Conservation (phyloP, 495 filamentous ascomycete genomes). For the Talaromyces thailandensis region DNA sequence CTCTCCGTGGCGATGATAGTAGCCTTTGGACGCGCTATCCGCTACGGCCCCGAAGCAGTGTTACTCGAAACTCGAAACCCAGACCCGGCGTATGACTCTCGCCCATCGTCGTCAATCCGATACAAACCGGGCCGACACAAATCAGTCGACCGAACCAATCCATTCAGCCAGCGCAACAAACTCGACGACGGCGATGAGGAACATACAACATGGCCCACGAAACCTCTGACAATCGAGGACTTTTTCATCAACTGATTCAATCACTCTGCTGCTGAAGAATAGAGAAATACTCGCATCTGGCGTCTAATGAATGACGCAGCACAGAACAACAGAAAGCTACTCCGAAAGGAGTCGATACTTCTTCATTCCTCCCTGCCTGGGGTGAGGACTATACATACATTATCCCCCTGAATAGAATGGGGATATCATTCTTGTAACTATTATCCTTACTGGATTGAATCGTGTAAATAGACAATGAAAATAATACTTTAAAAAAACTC, state of each 20-base stretch:
- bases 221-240: neutral
- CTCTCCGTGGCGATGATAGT: slow-evolving; percentile 24
- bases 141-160: neutral
- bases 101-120: neutral
- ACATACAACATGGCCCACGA: neutral
- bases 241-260: neutral
- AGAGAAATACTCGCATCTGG: neutral
- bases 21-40: slow-evolving; percentile 22
- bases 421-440: neutral
- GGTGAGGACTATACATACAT: neutral
- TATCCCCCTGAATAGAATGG: neutral
- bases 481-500: neutral
- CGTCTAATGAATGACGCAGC: neutral
- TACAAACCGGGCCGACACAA: neutral
- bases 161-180: neutral
- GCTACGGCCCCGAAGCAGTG: slow-evolving; percentile 16
- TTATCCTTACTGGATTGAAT: neutral
- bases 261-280: neutral
- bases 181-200: neutral
- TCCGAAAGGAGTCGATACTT: neutral
- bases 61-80: neutral
- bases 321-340: neutral
- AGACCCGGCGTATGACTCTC: neutral
- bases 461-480: neutral
- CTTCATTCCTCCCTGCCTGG: neutral